Evolutionary conservation across 78 protist genomes (phyloP), one percentile per base, ranked within the genome.

Genomic region (Protostelium mycophagum): DNA sequence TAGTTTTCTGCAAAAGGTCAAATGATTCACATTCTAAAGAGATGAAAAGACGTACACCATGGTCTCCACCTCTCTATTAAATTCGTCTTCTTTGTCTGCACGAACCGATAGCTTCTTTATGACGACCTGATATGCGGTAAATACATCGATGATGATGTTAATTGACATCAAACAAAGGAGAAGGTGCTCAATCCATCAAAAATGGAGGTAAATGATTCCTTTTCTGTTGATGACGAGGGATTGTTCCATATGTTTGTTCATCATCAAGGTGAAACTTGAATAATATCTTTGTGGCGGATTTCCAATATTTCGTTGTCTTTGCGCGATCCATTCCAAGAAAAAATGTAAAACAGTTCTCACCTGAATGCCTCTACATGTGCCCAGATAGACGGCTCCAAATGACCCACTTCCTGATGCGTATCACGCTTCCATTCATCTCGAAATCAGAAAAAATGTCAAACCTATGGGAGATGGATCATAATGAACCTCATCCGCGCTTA

Each of bases 1-100:
- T 28, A 90, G 39, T 63, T 93, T 93, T 51, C 73, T 51, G 16
- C 73, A 16, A 51, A 16, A 51, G 73, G 73, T 51, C 73, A 51
- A 16, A 25, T 16, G 5, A 5, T 25, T 25, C 73, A 5, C 73
- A 51, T 51, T 51, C 31, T 25, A 51, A 25, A 16, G 31, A 51
- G 73, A n/a, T n/a, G n/a, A n/a, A 25, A 51, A 25, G 31, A 51
- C 73, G 16, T 51, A 51, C 73, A 51, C 73, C 73, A 51, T 51
- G 31, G 73, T 51, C 16, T 51, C 73, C 31, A 51, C 73, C 16
- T 51, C 73, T 51, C 73, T 5, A 16, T 51, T 51, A 16, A 51
- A 51, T 51, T 51, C 73, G 5, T 51, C 73, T 16, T 51, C 73
- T 51, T 51, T 51, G 16, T 51, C 73, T 5, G 73, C 73, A 5